Conservation (phyloP, 2,329 filamentous ascomycete species). For the Gaeumannomyces tritici region DNA sequence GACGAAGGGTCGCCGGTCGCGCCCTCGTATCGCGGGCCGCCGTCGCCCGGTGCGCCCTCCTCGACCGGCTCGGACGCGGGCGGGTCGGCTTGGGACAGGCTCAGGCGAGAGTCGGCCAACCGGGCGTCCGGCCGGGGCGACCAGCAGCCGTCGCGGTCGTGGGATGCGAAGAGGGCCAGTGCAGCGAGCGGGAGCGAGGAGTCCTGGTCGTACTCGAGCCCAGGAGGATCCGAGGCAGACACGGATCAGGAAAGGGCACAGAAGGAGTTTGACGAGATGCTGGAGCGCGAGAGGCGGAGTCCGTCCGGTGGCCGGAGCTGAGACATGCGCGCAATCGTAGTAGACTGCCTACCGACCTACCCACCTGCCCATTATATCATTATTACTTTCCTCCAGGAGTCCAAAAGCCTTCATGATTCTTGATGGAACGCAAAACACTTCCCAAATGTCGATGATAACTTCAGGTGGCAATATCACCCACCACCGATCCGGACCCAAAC, state of each 20-base stretch:
- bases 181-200: background rate
- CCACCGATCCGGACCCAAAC: too few species aligned
- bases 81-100: constrained; percentile 12
- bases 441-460: background rate
- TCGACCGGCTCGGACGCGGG: background rate
- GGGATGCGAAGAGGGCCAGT: background rate
- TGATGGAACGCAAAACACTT: too few species aligned
- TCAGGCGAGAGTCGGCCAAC: constrained; percentile 5
- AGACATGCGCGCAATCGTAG: background rate
- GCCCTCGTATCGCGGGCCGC: constrained; percentile 3
- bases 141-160: background rate
- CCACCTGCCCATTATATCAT: background rate
- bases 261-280: constrained; percentile 14
- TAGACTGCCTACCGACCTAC: background rate
- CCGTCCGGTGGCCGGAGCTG: background rate
- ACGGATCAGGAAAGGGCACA: constrained; percentile 7
- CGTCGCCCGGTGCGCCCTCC: background rate
- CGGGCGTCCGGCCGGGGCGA: background rate
- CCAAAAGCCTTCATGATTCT: background rate
- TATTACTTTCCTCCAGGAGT: background rate
- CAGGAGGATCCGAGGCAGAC: background rate
- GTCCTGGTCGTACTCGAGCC: constrained; percentile 2
- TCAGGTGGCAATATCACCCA: background rate
- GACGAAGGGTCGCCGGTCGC: constrained; percentile 13
- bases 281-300: constrained; percentile 12